These are phyloP conservation scores for Apodospora peruviana DNA, from an alignment of 495 filamentous ascomycete genomes.

Conservation along the genomic window DNA sequence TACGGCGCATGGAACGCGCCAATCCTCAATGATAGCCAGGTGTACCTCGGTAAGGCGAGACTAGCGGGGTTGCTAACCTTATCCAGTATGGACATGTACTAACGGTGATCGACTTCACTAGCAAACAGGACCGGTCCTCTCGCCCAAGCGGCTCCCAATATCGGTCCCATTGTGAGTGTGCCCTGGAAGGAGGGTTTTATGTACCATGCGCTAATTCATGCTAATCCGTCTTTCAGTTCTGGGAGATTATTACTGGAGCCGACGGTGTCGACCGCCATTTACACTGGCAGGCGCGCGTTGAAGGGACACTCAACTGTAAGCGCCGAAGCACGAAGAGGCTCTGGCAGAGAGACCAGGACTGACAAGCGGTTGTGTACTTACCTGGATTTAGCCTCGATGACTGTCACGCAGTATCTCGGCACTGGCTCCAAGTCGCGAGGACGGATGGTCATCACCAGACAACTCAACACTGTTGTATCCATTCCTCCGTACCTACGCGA, in stretches of 20 bases:
- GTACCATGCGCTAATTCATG: neutral
- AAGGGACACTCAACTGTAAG: conserved; percentile 37
- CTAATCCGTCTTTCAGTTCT: conserved; percentile 25
- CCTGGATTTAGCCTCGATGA: conserved; percentile 42
- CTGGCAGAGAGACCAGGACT: conserved; percentile 2
- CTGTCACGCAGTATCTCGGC: conserved; percentile 59
- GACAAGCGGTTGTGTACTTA: no score
- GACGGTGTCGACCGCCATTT: conserved; percentile 59
- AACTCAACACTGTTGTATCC: conserved; percentile 48
- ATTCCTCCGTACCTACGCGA: conserved; percentile 46
- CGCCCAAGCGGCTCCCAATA: conserved; percentile 62
- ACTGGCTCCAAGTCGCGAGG: conserved; percentile 54
- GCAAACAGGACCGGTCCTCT: conserved; percentile 54
- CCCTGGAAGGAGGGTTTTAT: neutral
- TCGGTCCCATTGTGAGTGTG: conserved; percentile 42
- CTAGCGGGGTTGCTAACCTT: no score
- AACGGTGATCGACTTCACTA: conserved; percentile 13
- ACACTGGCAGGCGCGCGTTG: conserved; percentile 58
- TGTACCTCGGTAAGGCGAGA: conserved; percentile 30
- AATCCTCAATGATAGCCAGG: conserved; percentile 23
- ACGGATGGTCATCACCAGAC: conserved; percentile 51
- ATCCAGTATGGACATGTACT: no score
- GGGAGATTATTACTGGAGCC: conserved; percentile 48
- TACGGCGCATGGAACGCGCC: conserved; percentile 51
- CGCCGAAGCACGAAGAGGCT: conserved; percentile 3